A percentile compares a stretch with the other conserved stretches of the same genome.
Evolutionary conservation across 1,284 basidiomycete species (phyloP).

Genomic region (Ustilago curta): DNA sequence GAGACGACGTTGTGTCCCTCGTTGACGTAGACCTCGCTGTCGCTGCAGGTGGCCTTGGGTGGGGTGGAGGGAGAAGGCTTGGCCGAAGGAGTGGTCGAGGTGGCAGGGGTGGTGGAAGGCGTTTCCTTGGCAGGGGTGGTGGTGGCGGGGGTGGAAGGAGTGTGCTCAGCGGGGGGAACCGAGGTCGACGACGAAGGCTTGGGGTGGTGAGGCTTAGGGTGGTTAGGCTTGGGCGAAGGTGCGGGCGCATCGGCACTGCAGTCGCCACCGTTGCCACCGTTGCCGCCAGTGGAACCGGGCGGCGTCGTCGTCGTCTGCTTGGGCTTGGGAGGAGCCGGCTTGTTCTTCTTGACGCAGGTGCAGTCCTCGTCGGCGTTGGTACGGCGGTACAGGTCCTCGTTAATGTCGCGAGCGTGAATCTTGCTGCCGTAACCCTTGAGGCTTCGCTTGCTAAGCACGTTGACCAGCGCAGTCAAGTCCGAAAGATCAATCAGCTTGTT

Average conservation of each 20-base stretch:
- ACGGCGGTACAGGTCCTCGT: conserved; percentile 41
- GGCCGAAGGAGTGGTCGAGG: conserved; percentile 4
- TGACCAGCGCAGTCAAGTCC: conserved; percentile 42
- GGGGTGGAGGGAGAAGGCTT: conserved; percentile 14
- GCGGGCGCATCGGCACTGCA: conserved; percentile 14
- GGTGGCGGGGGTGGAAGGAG: conserved; percentile 4
- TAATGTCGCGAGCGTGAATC: conserved; percentile 46
- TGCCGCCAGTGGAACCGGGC: neutral
- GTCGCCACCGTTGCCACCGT: neutral
- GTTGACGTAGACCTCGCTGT: conserved; percentile 38
- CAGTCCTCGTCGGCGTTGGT: conserved; percentile 48
- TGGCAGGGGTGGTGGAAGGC: neutral
- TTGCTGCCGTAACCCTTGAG: conserved; percentile 28
- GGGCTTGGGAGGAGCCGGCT: conserved; percentile 32
- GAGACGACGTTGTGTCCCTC: conserved; percentile 54
- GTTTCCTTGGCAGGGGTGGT: conserved; percentile 1
- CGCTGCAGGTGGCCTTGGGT: conserved; percentile 24
- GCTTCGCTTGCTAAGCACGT: conserved; percentile 41
- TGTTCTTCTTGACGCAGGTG: conserved; percentile 50
- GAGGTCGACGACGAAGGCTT: conserved; percentile 7
- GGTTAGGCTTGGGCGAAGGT: conserved; percentile 15
- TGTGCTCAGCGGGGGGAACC: neutral
- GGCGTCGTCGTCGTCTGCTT: conserved; percentile 18
- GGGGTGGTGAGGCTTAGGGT: conserved; percentile 10
- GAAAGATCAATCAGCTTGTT: conserved; percentile 51